Conservation (phyloP, 768 basidiomycete species). For the Suillus ampliporus region DNA sequence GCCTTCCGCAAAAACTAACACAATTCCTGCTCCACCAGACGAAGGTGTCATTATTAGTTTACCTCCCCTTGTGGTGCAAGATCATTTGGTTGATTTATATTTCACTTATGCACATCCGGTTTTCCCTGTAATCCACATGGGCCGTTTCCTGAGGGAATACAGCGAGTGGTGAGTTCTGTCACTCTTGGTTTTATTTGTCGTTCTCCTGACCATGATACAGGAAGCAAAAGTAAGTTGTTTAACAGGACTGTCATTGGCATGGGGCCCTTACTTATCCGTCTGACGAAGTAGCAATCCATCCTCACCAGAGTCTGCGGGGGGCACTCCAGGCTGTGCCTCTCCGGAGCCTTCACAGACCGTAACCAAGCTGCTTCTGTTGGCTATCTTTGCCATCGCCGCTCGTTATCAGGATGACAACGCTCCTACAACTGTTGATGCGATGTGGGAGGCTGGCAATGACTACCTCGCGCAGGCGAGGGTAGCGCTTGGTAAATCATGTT, state of each 20-base stretch:
- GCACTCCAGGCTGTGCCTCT: slow-evolving; percentile 18
- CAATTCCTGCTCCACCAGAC: slow-evolving; percentile 46
- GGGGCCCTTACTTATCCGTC: slow-evolving; percentile 29
- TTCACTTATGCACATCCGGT: slow-evolving; percentile 86
- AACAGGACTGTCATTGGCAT: slow-evolving; percentile 1
- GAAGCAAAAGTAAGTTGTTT: slow-evolving; percentile 31
- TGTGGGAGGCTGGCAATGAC: slow-evolving; percentile 73
- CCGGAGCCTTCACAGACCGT: slow-evolving; percentile 65
- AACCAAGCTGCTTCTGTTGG: slow-evolving; percentile 72
- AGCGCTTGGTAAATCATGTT: slow-evolving; percentile 57
- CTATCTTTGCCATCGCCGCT: slow-evolving; percentile 84
- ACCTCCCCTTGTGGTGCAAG: slow-evolving; percentile 67
- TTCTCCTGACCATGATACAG: slow-evolving; percentile 22
- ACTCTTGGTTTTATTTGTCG: background rate
- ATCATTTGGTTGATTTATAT: slow-evolving; percentile 73
- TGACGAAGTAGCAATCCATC: slow-evolving; percentile 42
- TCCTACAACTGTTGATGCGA: slow-evolving; percentile 55
- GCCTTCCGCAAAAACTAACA: slow-evolving; percentile 59
- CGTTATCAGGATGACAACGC: slow-evolving; percentile 62
- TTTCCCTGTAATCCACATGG: slow-evolving; percentile 81
- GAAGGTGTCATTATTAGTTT: slow-evolving; percentile 53
- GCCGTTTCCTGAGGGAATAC: slow-evolving; percentile 70
- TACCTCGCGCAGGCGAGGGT: slow-evolving; percentile 67
- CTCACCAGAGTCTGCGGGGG: slow-evolving; percentile 27
- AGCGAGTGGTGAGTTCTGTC: slow-evolving; percentile 48